Percentiles rank a stretch among this genome's conserved stretches.
Evolutionary conservation across 2,329 filamentous ascomycete species (phyloP).

Genomic region (Diaporthe vaccinii): DNA sequence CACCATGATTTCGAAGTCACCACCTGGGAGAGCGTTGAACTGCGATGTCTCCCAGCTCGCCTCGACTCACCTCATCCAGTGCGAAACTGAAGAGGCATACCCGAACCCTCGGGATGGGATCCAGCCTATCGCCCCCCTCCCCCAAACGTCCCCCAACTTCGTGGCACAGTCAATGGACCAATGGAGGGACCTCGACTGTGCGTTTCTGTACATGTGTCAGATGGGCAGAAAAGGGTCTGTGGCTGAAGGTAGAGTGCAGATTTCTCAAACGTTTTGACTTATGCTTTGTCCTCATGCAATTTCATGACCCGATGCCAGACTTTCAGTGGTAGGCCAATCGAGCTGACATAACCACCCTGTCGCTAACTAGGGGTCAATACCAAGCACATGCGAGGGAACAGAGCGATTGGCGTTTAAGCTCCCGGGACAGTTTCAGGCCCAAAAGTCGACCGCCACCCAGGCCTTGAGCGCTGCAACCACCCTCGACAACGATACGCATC

Average conservation of each 20-base stretch:
- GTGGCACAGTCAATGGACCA: no score
- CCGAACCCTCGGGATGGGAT: not conserved
- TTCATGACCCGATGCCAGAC: not conserved
- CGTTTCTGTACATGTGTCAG: not conserved
- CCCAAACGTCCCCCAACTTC: not conserved
- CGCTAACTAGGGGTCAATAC: not conserved
- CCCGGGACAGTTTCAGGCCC: conserved; percentile 33
- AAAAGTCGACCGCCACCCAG: conserved; percentile 33
- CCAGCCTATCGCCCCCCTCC: not conserved
- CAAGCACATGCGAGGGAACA: not conserved
- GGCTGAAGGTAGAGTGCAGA: not conserved
- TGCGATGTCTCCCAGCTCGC: not conserved
- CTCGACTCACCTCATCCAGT: not conserved
- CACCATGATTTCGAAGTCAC: not conserved
- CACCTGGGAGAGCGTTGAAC: not conserved
- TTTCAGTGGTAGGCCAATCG: no score
- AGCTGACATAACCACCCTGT: conserved; percentile 7
- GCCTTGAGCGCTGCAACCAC: not conserved
- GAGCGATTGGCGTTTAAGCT: conserved; percentile 34
- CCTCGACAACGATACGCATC: no score
- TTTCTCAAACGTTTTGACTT: not conserved
- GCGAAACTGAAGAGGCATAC: not conserved
- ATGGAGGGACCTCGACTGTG: not conserved
- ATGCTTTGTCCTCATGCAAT: not conserved
- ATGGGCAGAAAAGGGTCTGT: not conserved